phyloP scores from a whole-genome alignment of 495 filamentous ascomycete genomes.

The Aspergillus leporis region DNA sequence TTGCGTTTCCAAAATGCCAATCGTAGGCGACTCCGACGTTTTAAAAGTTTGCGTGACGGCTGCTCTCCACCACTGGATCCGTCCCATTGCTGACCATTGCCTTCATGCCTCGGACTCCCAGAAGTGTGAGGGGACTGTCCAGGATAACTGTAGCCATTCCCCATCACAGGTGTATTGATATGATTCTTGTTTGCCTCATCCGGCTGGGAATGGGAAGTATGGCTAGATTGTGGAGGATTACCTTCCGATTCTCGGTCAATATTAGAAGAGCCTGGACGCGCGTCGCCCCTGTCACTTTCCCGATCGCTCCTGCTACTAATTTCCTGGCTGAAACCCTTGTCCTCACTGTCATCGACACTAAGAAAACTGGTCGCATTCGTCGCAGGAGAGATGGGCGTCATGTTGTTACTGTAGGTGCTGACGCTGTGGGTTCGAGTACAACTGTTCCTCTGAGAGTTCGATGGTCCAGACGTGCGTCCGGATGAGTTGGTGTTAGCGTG shows the following conservation, averaged over 20 bases:
- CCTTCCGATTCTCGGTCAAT: not conserved
- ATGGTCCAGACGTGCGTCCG: slow-evolving; percentile 35
- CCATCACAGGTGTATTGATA: slow-evolving; percentile 20
- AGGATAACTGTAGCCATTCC: slow-evolving; percentile 31
- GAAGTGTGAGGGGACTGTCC: slow-evolving; percentile 31
- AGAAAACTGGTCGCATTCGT: slow-evolving; percentile 56
- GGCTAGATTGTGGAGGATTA: slow-evolving; percentile 6
- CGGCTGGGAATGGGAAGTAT: slow-evolving; percentile 22
- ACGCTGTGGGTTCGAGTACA: slow-evolving; percentile 47
- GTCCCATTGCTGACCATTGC: slow-evolving; percentile 20
- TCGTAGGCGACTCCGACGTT: slow-evolving; percentile 44
- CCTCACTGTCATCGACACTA: slow-evolving; percentile 49
- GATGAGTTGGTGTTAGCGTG: slow-evolving; percentile 43
- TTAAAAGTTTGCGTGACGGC: slow-evolving; percentile 30
- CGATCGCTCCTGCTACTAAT: slow-evolving; percentile 32
- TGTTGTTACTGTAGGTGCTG: slow-evolving; percentile 46
- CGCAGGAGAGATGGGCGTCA: slow-evolving; percentile 48
- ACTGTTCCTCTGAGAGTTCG: slow-evolving; percentile 43
- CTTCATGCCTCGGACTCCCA: slow-evolving; percentile 33
- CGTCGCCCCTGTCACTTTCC: slow-evolving; percentile 15
- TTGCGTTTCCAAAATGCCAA: slow-evolving; percentile 50
- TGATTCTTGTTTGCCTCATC: slow-evolving; percentile 32
- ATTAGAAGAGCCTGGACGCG: slow-evolving; percentile 20
- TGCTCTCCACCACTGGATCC: slow-evolving; percentile 23
- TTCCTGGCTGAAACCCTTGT: slow-evolving; percentile 35